phyloP scores from a whole-genome alignment of 768 basidiomycete genomes.

The Epithele typhae region DNA sequence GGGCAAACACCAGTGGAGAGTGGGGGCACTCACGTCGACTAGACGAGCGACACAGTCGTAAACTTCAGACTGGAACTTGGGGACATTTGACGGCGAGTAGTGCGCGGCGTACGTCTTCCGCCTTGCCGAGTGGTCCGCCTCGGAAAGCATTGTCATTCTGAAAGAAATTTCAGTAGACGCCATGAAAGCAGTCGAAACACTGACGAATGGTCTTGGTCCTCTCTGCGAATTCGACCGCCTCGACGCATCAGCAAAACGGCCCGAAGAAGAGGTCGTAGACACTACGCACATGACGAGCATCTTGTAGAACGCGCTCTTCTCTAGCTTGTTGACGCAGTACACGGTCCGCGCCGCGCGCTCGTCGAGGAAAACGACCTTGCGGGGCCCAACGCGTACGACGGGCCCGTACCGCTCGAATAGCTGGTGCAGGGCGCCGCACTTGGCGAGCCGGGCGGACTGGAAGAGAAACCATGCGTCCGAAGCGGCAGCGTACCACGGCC shows the following conservation, averaged over 20 bases:
- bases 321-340: conserved; percentile 66
- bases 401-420: conserved; percentile 70
- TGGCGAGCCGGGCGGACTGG: conserved; percentile 63
- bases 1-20: background rate
- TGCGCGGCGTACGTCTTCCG: conserved; percentile 71
- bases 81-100: conserved; percentile 54
- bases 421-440: conserved; percentile 61
- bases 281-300: conserved; percentile 58
- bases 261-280: conserved; percentile 14
- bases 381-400: conserved; percentile 71
- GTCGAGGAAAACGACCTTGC: conserved; percentile 68
- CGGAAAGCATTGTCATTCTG: conserved; percentile 74
- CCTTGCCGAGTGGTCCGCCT: conserved; percentile 56
- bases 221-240: conserved; percentile 51
- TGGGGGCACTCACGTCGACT: conserved; percentile 44
- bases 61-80: conserved; percentile 63
- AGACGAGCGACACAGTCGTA: conserved; percentile 53
- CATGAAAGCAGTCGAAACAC: too few species aligned
- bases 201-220: conserved; percentile 77
- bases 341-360: conserved; percentile 54
- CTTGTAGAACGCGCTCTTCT: conserved; percentile 69
- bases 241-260: too few species aligned
- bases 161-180: conserved; percentile 23
- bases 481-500: conserved; percentile 73
- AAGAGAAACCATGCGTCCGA: conserved; percentile 65